Conservation (phyloP, 495 filamentous ascomycete species). For the Lasiosphaeriaceae sp. region DNA sequence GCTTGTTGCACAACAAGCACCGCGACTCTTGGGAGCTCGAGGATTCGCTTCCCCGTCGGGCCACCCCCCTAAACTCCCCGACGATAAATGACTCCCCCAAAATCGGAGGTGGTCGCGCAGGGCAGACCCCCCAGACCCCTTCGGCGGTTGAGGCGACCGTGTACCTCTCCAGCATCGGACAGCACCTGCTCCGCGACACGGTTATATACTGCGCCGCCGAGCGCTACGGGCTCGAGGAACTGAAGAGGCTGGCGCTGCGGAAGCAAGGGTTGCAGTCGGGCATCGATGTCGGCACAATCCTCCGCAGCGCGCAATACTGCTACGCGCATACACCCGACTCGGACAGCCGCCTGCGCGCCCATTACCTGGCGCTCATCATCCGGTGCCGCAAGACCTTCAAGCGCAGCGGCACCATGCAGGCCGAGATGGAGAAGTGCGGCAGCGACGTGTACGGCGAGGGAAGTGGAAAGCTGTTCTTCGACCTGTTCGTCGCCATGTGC, state of each 20-base stretch:
- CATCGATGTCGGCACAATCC: conserved; percentile 80
- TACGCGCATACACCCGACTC: conserved; percentile 91
- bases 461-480: conserved; percentile 87
- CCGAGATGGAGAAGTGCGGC: conserved; percentile 79
- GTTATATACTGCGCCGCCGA: conserved; percentile 89
- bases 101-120: conserved; percentile 51
- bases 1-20: conserved; percentile 65
- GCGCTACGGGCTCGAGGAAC: conserved; percentile 76
- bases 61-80: conserved; percentile 30
- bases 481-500: conserved; percentile 95
- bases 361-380: conserved; percentile 93
- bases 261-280: conserved; percentile 88
- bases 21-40: conserved; percentile 71
- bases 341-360: conserved; percentile 84
- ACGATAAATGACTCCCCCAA: conserved; percentile 34
- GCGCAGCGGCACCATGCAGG: conserved; percentile 93
- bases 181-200: conserved; percentile 79
- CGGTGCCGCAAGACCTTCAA: conserved; percentile 91
- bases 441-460: conserved; percentile 45
- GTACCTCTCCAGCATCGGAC: conserved; percentile 59
- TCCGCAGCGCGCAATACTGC: conserved; percentile 85
- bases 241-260: conserved; percentile 81
- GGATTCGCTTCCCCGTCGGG: conserved; percentile 42
- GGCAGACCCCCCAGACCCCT: conserved; percentile 27
- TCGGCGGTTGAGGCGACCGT: conserved; percentile 70